Evolutionary conservation across 108 stramenopile genomes (phyloP).

Genomic region (Skeletonema tropicum): DNA sequence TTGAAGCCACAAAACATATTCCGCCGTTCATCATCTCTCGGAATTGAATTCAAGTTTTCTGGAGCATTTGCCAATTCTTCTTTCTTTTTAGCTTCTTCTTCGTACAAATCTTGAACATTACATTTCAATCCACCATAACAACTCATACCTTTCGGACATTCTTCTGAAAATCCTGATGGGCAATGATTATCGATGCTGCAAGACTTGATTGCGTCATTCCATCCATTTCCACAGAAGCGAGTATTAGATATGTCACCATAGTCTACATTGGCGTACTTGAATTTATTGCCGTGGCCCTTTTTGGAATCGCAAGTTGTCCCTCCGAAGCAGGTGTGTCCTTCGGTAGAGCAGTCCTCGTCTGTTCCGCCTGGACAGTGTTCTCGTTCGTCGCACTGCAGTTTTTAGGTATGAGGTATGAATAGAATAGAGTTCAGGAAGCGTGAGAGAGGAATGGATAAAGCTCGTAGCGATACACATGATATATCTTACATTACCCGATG

Average conservation of each 20-base stretch:
- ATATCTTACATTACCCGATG: slow-evolving; percentile 3
- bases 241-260: slow-evolving; percentile 35
- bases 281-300: slow-evolving; percentile 29
- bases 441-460: neutral
- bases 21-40: slow-evolving; percentile 27
- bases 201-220: slow-evolving; percentile 27
- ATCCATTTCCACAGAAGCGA: slow-evolving; percentile 23
- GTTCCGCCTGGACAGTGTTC: slow-evolving; percentile 29
- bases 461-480: neutral
- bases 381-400: slow-evolving; percentile 31
- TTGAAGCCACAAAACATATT: slow-evolving; percentile 36
- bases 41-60: slow-evolving; percentile 8
- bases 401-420: too few relatives aligned
- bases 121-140: slow-evolving; percentile 42
- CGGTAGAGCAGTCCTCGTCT: slow-evolving; percentile 18
- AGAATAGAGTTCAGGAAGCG: neutral
- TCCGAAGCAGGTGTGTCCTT: slow-evolving; percentile 38
- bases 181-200: slow-evolving; percentile 43
- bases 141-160: slow-evolving; percentile 20
- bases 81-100: slow-evolving; percentile 9
- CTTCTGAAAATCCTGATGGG: slow-evolving; percentile 32
- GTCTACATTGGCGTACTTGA: slow-evolving; percentile 25
- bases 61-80: neutral
- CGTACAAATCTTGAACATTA: slow-evolving; percentile 36
- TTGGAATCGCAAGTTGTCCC: slow-evolving; percentile 36